Percentiles rank a stretch among this genome's conserved stretches.
Evolutionary conservation across 495 filamentous ascomycete species (phyloP).

Genomic region (Achaetomiella virescens): DNA sequence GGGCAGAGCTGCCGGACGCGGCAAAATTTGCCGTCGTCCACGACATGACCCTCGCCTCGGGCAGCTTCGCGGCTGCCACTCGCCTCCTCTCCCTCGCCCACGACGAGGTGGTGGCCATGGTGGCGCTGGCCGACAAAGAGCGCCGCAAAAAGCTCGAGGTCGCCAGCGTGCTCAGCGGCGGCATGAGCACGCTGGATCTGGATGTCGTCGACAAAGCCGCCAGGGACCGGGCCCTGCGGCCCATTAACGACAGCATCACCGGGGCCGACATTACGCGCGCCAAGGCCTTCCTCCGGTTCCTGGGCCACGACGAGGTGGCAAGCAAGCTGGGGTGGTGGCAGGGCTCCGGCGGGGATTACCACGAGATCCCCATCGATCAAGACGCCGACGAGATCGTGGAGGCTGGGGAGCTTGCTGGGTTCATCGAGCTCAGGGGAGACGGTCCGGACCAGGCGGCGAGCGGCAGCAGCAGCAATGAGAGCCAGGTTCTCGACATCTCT

Average conservation of each 20-base stretch:
- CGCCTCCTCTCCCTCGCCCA: not conserved
- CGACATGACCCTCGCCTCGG: constrained; percentile 6
- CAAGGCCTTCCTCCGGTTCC: constrained; percentile 6
- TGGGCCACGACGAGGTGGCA: constrained; percentile 12
- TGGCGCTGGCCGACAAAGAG: constrained; percentile 7
- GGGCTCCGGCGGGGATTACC: not conserved
- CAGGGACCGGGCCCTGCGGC: not conserved
- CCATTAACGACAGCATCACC: constrained; percentile 11
- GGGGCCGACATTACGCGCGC: constrained; percentile 9
- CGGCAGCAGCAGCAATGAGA: not conserved
- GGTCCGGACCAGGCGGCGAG: not conserved
- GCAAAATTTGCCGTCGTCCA: constrained; percentile 18
- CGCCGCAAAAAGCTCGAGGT: not conserved
- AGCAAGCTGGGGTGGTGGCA: constrained; percentile 6
- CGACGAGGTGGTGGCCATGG: not conserved
- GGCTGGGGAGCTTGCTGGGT: too few relatives aligned
- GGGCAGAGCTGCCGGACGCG: constrained; percentile 12
- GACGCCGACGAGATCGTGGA: not conserved
- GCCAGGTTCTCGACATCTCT: not conserved
- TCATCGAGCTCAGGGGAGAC: not conserved
- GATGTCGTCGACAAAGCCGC: not conserved
- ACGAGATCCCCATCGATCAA: constrained; percentile 5
- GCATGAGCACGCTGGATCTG: not conserved
- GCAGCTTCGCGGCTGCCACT: constrained; percentile 5
- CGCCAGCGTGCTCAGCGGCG: not conserved